phyloP scores from a whole-genome alignment of 2,329 filamentous ascomycete species.

The Fusarium dlaminii region DNA sequence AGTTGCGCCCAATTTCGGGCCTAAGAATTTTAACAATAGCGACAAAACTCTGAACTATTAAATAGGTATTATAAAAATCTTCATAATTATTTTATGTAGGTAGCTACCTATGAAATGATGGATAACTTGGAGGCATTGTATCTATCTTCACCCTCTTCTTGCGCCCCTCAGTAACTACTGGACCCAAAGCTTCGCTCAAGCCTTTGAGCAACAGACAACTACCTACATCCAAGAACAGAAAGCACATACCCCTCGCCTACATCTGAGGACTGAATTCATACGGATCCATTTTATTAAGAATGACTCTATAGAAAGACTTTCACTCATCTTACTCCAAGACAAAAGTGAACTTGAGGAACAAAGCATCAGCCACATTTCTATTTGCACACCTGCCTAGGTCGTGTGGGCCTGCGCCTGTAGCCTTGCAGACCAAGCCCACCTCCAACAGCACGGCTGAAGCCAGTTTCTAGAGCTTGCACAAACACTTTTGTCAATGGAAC shows the following conservation, averaged over 20 bases:
- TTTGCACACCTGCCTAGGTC: conserved; percentile 25
- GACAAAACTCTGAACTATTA: neutral
- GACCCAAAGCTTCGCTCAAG: neutral
- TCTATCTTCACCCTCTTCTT: neutral
- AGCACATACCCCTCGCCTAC: neutral
- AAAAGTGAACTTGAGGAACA: neutral
- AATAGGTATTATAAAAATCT: too few species aligned
- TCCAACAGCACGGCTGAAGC: conserved; percentile 38
- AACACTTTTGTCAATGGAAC: conserved; percentile 34
- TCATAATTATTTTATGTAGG: too few species aligned
- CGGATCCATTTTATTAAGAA: too few species aligned
- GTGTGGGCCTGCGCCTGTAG: conserved; percentile 36
- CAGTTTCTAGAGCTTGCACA: conserved; percentile 32
- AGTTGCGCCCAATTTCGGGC: neutral
- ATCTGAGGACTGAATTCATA: neutral
- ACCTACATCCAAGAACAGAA: neutral
- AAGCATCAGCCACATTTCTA: conserved; percentile 25
- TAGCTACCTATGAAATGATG: neutral
- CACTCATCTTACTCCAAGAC: neutral
- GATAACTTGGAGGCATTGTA: neutral
- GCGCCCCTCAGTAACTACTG: neutral
- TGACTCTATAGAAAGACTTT: neutral
- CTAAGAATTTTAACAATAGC: neutral
- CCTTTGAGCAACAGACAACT: neutral
- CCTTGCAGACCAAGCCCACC: conserved; percentile 46